These are phyloP conservation scores for Naganishia liquefaciens DNA, from an alignment of 1,284 basidiomycete species.

Conservation along the genomic window DNA sequence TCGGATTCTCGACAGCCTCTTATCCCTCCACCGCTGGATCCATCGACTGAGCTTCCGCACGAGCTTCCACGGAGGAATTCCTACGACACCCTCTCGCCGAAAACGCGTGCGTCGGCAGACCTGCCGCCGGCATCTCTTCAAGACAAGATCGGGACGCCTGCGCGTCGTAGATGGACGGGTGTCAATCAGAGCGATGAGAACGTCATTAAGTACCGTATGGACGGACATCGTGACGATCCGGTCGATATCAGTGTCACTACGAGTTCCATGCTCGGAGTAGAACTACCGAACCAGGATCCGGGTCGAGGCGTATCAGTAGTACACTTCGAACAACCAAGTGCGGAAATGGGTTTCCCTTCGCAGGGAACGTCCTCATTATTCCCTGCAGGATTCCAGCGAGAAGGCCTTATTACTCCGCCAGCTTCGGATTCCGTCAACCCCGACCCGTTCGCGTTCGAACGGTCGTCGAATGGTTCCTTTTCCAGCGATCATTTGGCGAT, in stretches of 20 bases:
- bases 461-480: slow-evolving; percentile 15
- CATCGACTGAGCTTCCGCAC: slow-evolving; percentile 1
- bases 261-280: background rate
- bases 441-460: slow-evolving; percentile 20
- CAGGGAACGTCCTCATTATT: background rate
- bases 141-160: background rate
- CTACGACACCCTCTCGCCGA: slow-evolving; percentile 19
- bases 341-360: background rate
- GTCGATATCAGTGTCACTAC: slow-evolving; percentile 3
- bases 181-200: slow-evolving; percentile 13
- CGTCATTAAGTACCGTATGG: slow-evolving; percentile 10
- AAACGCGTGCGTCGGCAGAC: slow-evolving; percentile 1
- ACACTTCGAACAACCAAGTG: slow-evolving; percentile 1
- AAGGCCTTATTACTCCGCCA: background rate
- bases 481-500: slow-evolving; percentile 21
- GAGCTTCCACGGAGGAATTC: background rate
- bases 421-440: slow-evolving; percentile 4
- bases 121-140: background rate
- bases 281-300: background rate
- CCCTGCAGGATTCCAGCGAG: background rate
- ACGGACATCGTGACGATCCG: background rate
- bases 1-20: slow-evolving; percentile 8
- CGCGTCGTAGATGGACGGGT: slow-evolving; percentile 13
- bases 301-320: slow-evolving; percentile 10
- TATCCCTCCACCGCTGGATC: slow-evolving; percentile 4